Base-by-base conservation (phyloP, 2,329 filamentous ascomycete species). In the Fusarium miscanthi region DNA sequence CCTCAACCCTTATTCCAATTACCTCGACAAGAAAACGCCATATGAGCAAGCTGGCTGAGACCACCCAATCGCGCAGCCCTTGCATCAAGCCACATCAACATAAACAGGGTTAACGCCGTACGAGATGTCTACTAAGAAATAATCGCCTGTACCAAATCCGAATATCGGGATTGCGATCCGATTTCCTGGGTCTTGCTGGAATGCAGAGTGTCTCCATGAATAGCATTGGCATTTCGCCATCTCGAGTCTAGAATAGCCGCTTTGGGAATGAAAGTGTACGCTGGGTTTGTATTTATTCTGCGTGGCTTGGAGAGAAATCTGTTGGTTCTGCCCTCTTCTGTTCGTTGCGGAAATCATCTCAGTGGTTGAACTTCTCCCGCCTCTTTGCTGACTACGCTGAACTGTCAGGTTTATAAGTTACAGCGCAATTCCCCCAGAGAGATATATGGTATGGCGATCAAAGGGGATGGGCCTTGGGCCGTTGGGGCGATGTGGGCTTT, bases 401-500 rank as follows among this genome's bases (percentile, higher is more conserved):
- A 37, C 49, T 38, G 49, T 52, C 33, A 37, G 49, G 33, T 38
- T 51, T 27, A 27, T 11, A 51, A 52, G 49, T 37, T 21, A 16
- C 49, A 52, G 13, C 23, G 7, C 17, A 14, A 14, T 27, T 30
- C 8, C 10, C 4, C 9, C 6, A 10, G 25, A 11, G 49, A 52
- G 49, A 43, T 8, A 16, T 13, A 21, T 7, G 10, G 21, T 6
- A 77, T 75, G 75, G 56, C 59, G 27, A 65, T 72, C 14, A 64
- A 58, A 63, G 72, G 72, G 12, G 69, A 73, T 46, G 73, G 73
- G 21, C 67, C 66, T 9, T 74, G 62, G 74, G 63, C 61, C 25
- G 37, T 77, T 8, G 61, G 65, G 35, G 75, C 80, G 59, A 80
- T 80, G 68, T 80, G 79, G 79, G 43, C 69, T 17, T 35, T 80